A percentile compares a stretch with the other conserved stretches of the same genome.
Evolutionary conservation across 805 yeast genomes (phyloP).

Genomic region (Candida coleopterorum): DNA sequence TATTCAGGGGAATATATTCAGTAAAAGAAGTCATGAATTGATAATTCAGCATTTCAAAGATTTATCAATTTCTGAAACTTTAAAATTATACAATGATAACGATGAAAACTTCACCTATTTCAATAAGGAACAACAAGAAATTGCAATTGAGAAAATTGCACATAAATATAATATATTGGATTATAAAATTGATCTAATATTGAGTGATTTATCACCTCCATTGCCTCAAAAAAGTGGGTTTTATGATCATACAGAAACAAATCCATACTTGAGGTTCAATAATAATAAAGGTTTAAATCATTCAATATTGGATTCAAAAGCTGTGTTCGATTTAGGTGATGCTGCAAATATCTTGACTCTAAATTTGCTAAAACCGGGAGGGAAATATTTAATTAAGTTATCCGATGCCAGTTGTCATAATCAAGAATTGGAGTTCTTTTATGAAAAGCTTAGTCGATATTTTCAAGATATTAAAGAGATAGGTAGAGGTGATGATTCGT

Average conservation of each 20-base stretch:
- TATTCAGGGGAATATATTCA: constrained; percentile 83
- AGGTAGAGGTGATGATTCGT: constrained; percentile 17
- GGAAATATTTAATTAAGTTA: constrained; percentile 29
- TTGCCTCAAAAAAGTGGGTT: constrained; percentile 34
- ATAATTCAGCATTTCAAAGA: constrained; percentile 26
- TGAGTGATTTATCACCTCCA: constrained; percentile 33
- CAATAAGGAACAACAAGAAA: constrained; percentile 23
- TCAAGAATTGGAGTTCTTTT: constrained; percentile 24
- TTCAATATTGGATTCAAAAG: constrained; percentile 20
- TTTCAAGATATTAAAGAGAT: constrained; percentile 23
- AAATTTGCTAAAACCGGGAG: constrained; percentile 23
- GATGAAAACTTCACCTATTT: constrained; percentile 20
- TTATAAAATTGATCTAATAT: constrained; percentile 31
- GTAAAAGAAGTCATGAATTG: constrained; percentile 33
- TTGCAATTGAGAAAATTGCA: constrained; percentile 18
- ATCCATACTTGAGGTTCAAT: constrained; percentile 29
- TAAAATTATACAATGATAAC: constrained; percentile 5
- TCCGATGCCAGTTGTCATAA: constrained; percentile 21
- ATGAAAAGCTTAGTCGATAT: constrained; percentile 18
- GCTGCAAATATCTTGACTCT: constrained; percentile 31
- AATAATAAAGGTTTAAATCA: constrained; percentile 22
- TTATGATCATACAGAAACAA: constrained; percentile 30
- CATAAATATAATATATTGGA: constrained; percentile 4
- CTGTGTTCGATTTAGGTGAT: constrained; percentile 36
- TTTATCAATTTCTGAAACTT: constrained; percentile 14